Conservation (phyloP, 768 basidiomycete genomes). For the Tylopilus sp. region DNA sequence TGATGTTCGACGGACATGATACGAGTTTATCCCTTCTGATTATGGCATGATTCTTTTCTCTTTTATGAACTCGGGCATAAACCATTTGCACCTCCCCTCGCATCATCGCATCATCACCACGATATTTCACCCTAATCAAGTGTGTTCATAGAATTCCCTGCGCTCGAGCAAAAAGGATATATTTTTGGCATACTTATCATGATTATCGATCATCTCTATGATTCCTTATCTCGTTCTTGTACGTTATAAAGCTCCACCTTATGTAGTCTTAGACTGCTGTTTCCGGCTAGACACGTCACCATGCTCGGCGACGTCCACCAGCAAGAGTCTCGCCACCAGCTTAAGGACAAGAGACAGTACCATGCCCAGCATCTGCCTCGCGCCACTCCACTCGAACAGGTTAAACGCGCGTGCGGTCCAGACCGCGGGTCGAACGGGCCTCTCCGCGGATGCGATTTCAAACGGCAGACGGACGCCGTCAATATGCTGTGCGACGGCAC, state of each 20-base stretch:
- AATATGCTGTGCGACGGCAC: slow-evolving; percentile 29
- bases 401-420: slow-evolving; percentile 37
- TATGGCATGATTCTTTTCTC: background rate
- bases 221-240: background rate
- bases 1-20: slow-evolving; percentile 9
- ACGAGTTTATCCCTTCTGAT: slow-evolving; percentile 2
- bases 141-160: slow-evolving; percentile 6
- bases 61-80: background rate
- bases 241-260: slow-evolving; percentile 4
- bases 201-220: background rate
- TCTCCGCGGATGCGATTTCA: slow-evolving; percentile 39
- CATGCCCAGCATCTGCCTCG: slow-evolving; percentile 31
- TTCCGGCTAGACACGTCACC: background rate
- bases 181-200: background rate
- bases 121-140: background rate
- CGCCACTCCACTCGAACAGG: slow-evolving; percentile 35
- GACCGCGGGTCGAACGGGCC: slow-evolving; percentile 18
- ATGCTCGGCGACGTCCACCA: background rate
- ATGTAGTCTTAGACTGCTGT: slow-evolving; percentile 5
- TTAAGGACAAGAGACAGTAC: slow-evolving; percentile 16
- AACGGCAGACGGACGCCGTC: slow-evolving; percentile 39
- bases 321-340: slow-evolving; percentile 2
- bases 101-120: background rate
- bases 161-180: background rate
- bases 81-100: background rate